These are phyloP conservation scores for Glutinoglossum americanum DNA, from an alignment of 495 filamentous ascomycete species.

Conservation along the genomic window DNA sequence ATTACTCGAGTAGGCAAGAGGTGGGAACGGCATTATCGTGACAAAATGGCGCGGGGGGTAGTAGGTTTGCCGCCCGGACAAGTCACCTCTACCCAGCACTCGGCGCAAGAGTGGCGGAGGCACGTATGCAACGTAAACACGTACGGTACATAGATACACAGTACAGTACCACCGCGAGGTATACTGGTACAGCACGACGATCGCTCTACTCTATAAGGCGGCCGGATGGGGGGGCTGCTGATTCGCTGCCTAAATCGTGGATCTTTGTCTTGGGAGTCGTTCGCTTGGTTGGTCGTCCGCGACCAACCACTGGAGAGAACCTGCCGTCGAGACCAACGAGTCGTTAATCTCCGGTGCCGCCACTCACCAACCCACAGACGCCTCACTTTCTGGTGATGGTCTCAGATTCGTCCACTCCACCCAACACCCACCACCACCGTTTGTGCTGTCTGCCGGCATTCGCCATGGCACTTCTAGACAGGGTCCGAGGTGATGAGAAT, in stretches of 20 bases:
- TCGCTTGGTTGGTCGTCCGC: too few relatives aligned
- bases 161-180: too few relatives aligned
- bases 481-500: constrained; percentile 45
- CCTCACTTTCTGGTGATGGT: neutral
- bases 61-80: too few relatives aligned
- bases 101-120: too few relatives aligned
- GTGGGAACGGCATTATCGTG: too few relatives aligned
- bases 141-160: too few relatives aligned
- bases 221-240: neutral
- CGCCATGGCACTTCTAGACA: constrained; percentile 20
- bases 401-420: neutral
- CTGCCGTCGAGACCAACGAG: neutral
- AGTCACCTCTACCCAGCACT: too few relatives aligned
- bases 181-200: too few relatives aligned
- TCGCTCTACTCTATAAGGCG: neutral
- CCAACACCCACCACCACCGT: neutral
- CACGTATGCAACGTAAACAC: too few relatives aligned
- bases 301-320: too few relatives aligned
- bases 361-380: neutral
- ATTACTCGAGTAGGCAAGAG: too few relatives aligned
- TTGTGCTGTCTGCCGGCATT: neutral
- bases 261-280: neutral
- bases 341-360: neutral
- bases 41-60: too few relatives aligned
- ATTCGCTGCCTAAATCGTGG: neutral